Percentiles rank a stretch among this genome's conserved stretches.
Evolutionary conservation across 2,329 filamentous ascomycete species (phyloP).

Genomic region (Colletotrichum sp.): DNA sequence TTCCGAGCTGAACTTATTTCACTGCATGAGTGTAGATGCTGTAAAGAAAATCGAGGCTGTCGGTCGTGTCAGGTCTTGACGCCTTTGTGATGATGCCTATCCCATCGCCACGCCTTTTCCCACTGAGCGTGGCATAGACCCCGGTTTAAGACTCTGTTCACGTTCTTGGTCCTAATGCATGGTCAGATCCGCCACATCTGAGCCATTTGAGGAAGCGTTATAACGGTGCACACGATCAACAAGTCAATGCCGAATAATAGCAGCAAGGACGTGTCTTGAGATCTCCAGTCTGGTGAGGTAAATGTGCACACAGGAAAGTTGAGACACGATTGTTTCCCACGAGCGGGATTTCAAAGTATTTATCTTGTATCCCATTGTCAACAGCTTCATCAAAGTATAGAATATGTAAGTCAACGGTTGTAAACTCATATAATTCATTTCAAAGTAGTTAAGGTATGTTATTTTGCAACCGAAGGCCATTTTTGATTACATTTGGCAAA

Average conservation of each 20-base stretch:
- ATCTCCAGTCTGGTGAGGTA: neutral
- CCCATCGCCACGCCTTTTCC: neutral
- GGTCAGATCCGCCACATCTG: neutral
- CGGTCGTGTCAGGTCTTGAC: neutral
- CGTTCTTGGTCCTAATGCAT: neutral
- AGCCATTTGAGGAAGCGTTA: neutral
- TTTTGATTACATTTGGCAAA: neutral
- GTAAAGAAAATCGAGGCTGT: neutral
- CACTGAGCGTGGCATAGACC: neutral
- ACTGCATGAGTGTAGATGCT: neutral
- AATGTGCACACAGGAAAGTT: neutral
- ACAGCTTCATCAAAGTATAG: too few relatives aligned
- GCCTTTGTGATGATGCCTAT: rapidly evolving
- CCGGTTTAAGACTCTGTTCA: neutral
- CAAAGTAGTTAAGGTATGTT: rapidly evolving
- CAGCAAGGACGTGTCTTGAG: rapidly evolving
- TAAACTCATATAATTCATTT: neutral
- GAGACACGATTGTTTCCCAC: neutral
- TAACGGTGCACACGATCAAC: rapidly evolving
- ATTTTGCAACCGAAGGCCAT: neutral
- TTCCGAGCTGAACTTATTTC: rapidly evolving
- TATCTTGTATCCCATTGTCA: too few relatives aligned
- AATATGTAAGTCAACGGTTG: too few relatives aligned
- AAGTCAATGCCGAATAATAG: neutral
- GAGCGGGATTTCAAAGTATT: rapidly evolving